Evolutionary conservation across 1,139 yeast genomes (phyloP).

Genomic region (Hyphopichia khmerensis): DNA sequence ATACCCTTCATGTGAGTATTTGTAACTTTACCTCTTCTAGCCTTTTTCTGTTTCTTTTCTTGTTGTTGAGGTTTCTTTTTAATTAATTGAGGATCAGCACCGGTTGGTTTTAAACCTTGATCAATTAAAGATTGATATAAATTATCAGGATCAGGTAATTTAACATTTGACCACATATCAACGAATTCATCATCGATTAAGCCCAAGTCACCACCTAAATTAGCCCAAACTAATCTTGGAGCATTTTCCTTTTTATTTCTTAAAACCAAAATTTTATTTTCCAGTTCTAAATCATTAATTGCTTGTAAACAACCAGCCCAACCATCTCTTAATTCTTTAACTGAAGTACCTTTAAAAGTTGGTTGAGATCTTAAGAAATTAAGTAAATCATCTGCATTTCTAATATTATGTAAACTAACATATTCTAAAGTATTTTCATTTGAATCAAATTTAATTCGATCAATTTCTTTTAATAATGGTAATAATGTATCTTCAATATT

Average conservation of each 20-base stretch:
- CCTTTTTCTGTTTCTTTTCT: slow-evolving; percentile 82
- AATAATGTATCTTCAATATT: slow-evolving; percentile 53
- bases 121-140: slow-evolving; percentile 76
- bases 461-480: slow-evolving; percentile 71
- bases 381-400: slow-evolving; percentile 74
- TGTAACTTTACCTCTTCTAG: slow-evolving; percentile 90
- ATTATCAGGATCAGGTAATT: slow-evolving; percentile 74
- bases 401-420: slow-evolving; percentile 84
- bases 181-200: slow-evolving; percentile 81
- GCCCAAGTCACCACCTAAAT: slow-evolving; percentile 71
- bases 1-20: slow-evolving; percentile 96
- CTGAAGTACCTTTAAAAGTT: slow-evolving; percentile 84
- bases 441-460: slow-evolving; percentile 66
- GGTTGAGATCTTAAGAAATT: slow-evolving; percentile 75
- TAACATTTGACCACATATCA: slow-evolving; percentile 74
- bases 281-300: slow-evolving; percentile 71
- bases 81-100: slow-evolving; percentile 90
- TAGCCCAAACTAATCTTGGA: slow-evolving; percentile 91
- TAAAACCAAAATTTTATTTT: slow-evolving; percentile 74
- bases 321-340: slow-evolving; percentile 90
- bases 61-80: slow-evolving; percentile 63
- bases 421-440: slow-evolving; percentile 71
- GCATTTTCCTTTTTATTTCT: slow-evolving; percentile 90
- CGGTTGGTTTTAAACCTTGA: slow-evolving; percentile 91
- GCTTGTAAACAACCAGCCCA: slow-evolving; percentile 92